Base-by-base conservation (phyloP, 1,284 basidiomycete species). In the Gomphus bonarii region DNA sequence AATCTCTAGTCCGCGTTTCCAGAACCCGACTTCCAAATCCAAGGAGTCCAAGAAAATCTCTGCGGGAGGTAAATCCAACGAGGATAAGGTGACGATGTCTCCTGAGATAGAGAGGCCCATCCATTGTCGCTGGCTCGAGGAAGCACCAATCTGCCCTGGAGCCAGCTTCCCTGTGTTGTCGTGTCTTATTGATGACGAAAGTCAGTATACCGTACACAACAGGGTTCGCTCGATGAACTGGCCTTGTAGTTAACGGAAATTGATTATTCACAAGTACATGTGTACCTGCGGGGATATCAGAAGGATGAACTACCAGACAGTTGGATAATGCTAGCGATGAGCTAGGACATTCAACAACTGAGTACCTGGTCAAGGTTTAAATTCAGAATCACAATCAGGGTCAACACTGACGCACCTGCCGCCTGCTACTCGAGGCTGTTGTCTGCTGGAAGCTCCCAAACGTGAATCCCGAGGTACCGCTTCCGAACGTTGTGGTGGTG, bases 21-120 rank as follows among this genome's bases (percentile, higher is more conserved):
- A 68, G 71, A 94, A 92, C 54, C 84, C 84, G 57, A 91, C 77
- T 68, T 94, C 85, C 25, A 97, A 67, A 66, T 93, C 88, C 48
- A 93, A 71, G 11, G 81, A 83, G 64, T 86, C 80, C 3, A 95
- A 77, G 72, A 83, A 95, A 16, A 78, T 73, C 6, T 85, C 84
- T 2, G 82, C 77, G 28, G 73, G 80, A 25, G 79, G 71, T 4
- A 79, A 64, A 12, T 83, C 80, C 49, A 91, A 75, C 3, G 81
- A 72, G 60, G 87, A 83, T 53, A 93, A 74, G 18, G 84, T 78
- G 50, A 91, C 85, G 22, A 75, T 67, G 67, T 95, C 93, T 1
- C 91, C 91, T 10, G 76, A 71, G 36, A 87, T 71, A 7, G 91
- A 92, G 12, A 94, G 76, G 5, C 85, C 85, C 40, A 95, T 85